Conservation (phyloP, 495 filamentous ascomycete species). For the Penicillium manginii region DNA sequence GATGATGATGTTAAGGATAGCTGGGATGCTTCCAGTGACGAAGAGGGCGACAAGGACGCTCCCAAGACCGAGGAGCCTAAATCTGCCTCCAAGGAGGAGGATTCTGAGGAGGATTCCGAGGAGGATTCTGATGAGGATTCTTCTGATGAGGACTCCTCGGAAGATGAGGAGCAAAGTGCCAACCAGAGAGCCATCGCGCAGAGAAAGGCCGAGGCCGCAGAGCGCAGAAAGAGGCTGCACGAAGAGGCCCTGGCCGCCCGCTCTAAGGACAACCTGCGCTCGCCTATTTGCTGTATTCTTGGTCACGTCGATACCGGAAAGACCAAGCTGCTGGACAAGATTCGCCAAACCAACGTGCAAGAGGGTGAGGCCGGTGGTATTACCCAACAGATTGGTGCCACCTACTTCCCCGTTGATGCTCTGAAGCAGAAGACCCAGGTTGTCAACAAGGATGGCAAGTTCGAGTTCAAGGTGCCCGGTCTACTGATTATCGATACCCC, state of each 20-base stretch:
- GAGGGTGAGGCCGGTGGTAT: slow-evolving; percentile 99
- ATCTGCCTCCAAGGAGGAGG: slow-evolving; percentile 23
- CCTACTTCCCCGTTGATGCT: slow-evolving; percentile 97
- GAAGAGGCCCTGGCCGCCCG: slow-evolving; percentile 90
- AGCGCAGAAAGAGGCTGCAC: slow-evolving; percentile 83
- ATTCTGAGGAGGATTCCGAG: slow-evolving; percentile 35
- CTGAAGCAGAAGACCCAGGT: slow-evolving; percentile 88
- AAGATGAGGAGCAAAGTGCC: slow-evolving; percentile 71
- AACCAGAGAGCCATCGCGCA: slow-evolving; percentile 68
- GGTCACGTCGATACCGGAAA: slow-evolving; percentile 99
- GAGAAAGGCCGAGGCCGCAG: slow-evolving; percentile 88
- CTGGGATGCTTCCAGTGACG: slow-evolving; percentile 88
- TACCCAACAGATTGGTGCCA: slow-evolving; percentile 99
- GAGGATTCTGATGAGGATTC: slow-evolving; percentile 56
- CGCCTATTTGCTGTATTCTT: slow-evolving; percentile 99
- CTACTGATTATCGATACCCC: slow-evolving; percentile 97
- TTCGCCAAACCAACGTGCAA: slow-evolving; percentile 98
- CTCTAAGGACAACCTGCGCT: slow-evolving; percentile 92
- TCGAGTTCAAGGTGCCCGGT: slow-evolving; percentile 98
- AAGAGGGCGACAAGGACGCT: slow-evolving; percentile 52
- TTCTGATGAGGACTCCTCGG: slow-evolving; percentile 58
- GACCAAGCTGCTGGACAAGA: slow-evolving; percentile 98
- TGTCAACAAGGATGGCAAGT: slow-evolving; percentile 85
- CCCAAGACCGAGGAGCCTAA: slow-evolving; percentile 15
- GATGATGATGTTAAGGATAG: slow-evolving; percentile 85